phyloP scores from a whole-genome alignment of 164 flowering plant genomes.

The Dillenia turbinata region DNA sequence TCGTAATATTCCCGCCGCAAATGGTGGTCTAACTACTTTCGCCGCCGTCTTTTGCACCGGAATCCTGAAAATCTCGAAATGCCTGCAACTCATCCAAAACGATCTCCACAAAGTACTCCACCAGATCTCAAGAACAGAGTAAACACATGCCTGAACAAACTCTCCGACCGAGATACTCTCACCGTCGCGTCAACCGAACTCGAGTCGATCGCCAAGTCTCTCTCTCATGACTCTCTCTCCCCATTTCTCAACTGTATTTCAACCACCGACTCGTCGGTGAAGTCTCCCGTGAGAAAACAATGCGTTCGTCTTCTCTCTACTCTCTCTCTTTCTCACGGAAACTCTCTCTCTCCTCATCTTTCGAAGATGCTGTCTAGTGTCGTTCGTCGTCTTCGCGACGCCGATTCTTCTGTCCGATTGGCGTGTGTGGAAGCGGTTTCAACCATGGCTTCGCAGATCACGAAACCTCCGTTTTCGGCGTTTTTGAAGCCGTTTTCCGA shows the following conservation, averaged over 20 bases:
- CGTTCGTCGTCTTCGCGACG: conserved; percentile 66
- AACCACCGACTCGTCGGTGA: conserved; percentile 63
- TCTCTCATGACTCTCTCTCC: conserved; percentile 39
- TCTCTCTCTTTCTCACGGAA: conserved; percentile 46
- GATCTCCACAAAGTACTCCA: conserved; percentile 13
- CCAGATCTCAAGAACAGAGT: conserved; percentile 54
- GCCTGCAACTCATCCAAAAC: conserved; percentile 8
- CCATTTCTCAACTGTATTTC: conserved; percentile 65
- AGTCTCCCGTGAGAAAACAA: conserved; percentile 60
- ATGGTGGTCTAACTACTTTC: too few relatives aligned
- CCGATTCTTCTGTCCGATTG: conserved; percentile 64
- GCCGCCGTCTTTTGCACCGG: too few relatives aligned
- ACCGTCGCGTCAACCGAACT: conserved; percentile 64
- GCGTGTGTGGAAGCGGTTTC: conserved; percentile 50
- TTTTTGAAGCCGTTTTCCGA: conserved; percentile 62
- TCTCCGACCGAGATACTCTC: conserved; percentile 82
- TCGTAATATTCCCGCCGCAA: too few relatives aligned
- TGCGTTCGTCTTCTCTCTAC: conserved; percentile 59
- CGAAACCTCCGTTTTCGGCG: conserved; percentile 38
- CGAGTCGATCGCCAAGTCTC: conserved; percentile 50
- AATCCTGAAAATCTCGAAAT: conserved; percentile 4
- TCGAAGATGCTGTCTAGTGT: conserved; percentile 54
- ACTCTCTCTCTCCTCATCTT: conserved; percentile 49
- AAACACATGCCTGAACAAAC: conserved; percentile 58
- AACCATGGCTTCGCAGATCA: conserved; percentile 38